These are phyloP conservation scores for Solidago caesia DNA, from an alignment of 129 eudicot genomes.

Conservation along the genomic window DNA sequence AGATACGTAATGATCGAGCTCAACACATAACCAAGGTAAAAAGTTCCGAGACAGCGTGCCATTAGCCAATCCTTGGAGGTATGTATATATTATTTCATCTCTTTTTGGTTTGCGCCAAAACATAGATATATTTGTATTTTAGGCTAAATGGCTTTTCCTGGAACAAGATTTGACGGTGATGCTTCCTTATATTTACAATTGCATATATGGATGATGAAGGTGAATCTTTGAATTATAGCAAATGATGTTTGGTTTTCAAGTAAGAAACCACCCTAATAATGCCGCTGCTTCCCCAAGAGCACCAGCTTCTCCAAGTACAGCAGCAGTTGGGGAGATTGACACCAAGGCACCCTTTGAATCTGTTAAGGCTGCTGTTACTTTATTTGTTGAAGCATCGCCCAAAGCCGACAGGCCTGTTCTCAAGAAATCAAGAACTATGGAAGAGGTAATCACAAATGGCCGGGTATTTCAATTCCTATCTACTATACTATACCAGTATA, in stretches of 20 bases:
- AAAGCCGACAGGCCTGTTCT: constrained; percentile 34
- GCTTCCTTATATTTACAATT: neutral
- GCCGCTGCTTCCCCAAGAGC: constrained; percentile 30
- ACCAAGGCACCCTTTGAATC: constrained; percentile 82
- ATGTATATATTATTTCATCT: neutral
- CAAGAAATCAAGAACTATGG: constrained; percentile 48
- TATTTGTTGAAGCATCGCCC: constrained; percentile 69
- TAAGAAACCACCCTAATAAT: constrained; percentile 44
- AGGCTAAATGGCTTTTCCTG: neutral
- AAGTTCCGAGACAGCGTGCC: too few species aligned
- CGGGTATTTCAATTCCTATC: too few species aligned
- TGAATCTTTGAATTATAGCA: constrained; percentile 11
- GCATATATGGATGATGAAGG: constrained; percentile 20
- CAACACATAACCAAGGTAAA: too few species aligned
- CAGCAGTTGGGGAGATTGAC: constrained; percentile 66
- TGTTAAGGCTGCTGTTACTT: constrained; percentile 78
- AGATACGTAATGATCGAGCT: neutral
- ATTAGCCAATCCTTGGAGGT: neutral
- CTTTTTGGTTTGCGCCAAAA: neutral
- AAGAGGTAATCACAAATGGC: constrained; percentile 41
- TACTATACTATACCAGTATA: too few species aligned
- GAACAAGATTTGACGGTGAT: neutral
- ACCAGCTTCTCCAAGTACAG: constrained; percentile 40
- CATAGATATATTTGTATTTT: neutral
- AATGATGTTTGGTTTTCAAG: constrained; percentile 43